Conservation (phyloP, 2,329 filamentous ascomycete species). For the Pseudopithomyces chartarum region DNA sequence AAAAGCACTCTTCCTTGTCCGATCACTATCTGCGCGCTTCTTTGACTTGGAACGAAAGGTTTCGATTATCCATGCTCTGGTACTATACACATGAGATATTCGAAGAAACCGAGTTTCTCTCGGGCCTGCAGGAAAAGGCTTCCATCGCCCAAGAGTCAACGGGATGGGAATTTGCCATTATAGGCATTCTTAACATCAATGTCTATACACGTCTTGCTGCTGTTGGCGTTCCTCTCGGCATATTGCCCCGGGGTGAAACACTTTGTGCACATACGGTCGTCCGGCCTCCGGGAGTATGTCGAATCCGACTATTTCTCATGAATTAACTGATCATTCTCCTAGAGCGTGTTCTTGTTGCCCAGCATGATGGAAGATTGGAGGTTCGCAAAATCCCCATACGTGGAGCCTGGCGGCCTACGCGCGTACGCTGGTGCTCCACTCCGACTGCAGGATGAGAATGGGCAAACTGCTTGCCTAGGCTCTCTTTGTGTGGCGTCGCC, state of each 20-base stretch:
- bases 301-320: constrained; percentile 18
- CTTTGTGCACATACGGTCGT: constrained; percentile 54
- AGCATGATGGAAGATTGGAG: constrained; percentile 54
- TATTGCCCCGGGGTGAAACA: constrained; percentile 53
- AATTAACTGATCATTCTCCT: constrained; percentile 1
- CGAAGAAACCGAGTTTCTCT: constrained; percentile 48
- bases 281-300: constrained; percentile 34
- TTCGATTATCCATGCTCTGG: constrained; percentile 49
- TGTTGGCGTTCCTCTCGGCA: constrained; percentile 47
- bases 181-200: constrained; percentile 51
- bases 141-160: constrained; percentile 48
- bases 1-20: constrained; percentile 16
- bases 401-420: constrained; percentile 46
- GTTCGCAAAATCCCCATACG: constrained; percentile 49
- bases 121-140: constrained; percentile 50
- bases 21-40: constrained; percentile 43
- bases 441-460: constrained; percentile 47
- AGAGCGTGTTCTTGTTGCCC: constrained; percentile 49
- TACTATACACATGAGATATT: constrained; percentile 51
- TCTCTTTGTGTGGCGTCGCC: constrained; percentile 52
- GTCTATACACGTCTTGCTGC: constrained; percentile 52
- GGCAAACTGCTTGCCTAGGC: constrained; percentile 48
- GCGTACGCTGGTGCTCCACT: constrained; percentile 51
- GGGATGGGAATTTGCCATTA: constrained; percentile 54
- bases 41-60: constrained; percentile 43